Evolutionary conservation across 352 stramenopile genomes (phyloP).

Genomic region (Pythium sukuiense): DNA sequence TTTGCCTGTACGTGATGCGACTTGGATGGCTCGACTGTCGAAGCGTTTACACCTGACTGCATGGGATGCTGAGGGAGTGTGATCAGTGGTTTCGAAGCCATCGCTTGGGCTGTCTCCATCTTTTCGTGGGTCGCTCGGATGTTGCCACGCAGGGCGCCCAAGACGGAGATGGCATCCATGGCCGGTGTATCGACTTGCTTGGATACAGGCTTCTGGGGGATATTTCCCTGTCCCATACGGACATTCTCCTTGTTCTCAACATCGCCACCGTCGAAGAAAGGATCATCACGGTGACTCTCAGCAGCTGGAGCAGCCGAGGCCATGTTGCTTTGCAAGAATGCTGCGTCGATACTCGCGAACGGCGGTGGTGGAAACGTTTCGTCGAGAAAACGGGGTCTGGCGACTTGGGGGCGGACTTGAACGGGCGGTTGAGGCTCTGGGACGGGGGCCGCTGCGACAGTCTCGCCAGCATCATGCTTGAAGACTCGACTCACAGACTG

Average conservation of each 20-base stretch:
- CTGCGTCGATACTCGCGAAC: constrained; percentile 12
- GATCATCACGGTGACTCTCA: not conserved
- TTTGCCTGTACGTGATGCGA: not conserved
- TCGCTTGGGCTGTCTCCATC: not conserved
- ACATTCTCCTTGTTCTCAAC: constrained; percentile 8
- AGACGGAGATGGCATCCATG: constrained; percentile 2
- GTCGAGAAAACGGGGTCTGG: not conserved
- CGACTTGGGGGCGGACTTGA: not conserved
- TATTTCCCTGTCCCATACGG: not conserved
- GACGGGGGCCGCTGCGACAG: constrained; percentile 14
- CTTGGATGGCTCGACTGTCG: not conserved
- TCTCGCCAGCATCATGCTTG: not conserved
- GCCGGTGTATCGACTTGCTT: not conserved
- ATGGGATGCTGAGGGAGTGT: no score
- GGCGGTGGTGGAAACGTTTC: not conserved
- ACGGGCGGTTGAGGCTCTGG: not conserved
- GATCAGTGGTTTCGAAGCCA: not conserved
- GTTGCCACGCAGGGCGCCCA: not conserved
- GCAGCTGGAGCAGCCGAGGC: not conserved
- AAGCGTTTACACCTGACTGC: no score
- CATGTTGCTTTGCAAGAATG: constrained; percentile 10
- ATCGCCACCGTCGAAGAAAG: not conserved
- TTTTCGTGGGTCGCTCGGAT: not conserved
- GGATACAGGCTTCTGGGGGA: not conserved
- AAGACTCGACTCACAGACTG: not conserved